Conservation (phyloP, 257 asterid species). For the Solanum commersonii region DNA sequence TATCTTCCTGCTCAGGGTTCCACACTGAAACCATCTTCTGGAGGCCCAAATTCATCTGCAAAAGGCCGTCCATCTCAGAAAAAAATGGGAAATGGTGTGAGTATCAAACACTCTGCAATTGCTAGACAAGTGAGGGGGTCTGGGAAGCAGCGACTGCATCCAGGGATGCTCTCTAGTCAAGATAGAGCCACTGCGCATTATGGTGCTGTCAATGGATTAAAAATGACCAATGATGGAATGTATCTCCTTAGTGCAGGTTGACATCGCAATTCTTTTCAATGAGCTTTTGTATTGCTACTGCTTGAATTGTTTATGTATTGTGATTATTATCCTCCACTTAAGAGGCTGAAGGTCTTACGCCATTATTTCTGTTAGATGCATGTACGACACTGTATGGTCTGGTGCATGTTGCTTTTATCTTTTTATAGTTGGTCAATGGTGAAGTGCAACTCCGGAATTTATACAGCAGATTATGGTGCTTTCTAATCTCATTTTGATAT, state of each 20-base stretch:
- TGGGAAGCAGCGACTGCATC: constrained; percentile 80
- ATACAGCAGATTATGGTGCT: not conserved
- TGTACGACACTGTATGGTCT: not conserved
- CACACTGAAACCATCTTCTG: constrained; percentile 33
- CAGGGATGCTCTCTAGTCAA: constrained; percentile 84
- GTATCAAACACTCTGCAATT: constrained; percentile 37
- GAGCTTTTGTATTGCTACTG: not conserved
- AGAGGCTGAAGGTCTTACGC: not conserved
- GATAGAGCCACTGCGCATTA: constrained; percentile 96
- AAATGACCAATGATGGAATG: constrained; percentile 87
- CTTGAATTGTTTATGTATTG: not conserved
- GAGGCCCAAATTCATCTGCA: constrained; percentile 33
- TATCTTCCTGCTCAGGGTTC: constrained; percentile 27
- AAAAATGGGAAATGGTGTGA: constrained; percentile 39
- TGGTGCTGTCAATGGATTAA: constrained; percentile 83
- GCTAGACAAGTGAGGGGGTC: constrained; percentile 48
- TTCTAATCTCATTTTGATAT: not conserved
- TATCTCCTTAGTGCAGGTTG: constrained; percentile 96
- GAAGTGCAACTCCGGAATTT: not conserved
- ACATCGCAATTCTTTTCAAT: constrained; percentile 6
- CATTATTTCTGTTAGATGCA: not conserved
- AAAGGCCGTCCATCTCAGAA: constrained; percentile 52
- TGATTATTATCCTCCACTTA: not conserved
- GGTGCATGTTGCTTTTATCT: not conserved
- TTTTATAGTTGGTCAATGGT: not conserved